Base-by-base conservation (phyloP, 164 flowering plant genomes). In the Macadamia tetraphylla region DNA sequence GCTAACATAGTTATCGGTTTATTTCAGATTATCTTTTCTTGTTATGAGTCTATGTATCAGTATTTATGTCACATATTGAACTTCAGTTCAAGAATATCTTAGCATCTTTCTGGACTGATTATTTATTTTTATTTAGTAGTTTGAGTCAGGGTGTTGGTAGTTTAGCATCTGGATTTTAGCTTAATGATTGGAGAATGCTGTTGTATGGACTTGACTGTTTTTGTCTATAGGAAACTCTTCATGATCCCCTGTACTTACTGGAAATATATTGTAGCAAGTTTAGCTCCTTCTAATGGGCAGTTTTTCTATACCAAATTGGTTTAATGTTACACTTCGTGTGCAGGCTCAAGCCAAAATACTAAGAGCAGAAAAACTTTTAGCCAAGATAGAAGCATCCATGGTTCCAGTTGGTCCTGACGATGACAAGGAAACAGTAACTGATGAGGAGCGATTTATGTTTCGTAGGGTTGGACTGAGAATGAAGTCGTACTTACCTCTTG, bases 381-480 rank as follows among this genome's bases (percentile, higher is more conserved):
- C 89, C 15, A 94, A 91, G 76, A 81, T 94, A 74, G 94, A 90
- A 79, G 82, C 78, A 64, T 88, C 96, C 46, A 85, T 93, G 99
- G 62, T 90, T 70, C 97, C 97, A 58, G 77, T 74, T 67, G 87
- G 83, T 75, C 97, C 99, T 75, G 85, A 83, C 67, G 87, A 86
- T 79, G 99, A 94, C 72, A 92, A 77, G 71, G 99, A 94, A 81
- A 90, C 91, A 57, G 85, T 94, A 52, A 88, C 97, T 17, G 94
- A 92, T 67, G 99, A 95, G 80, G 99, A 95, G 74, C 82, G 94
- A 56, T 86, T 80, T 75, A 88, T 92, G 97, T 95, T 83, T 64
- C 89, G 96, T 9, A 79, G 87, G 68, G 86, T 95, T 78, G 99
- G 99, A 65, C 83, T 95, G 72, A 87, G 83, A 76, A 95, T 95